Base-by-base conservation (phyloP, 305 asterid genomes). In the Ruellia speciosa region DNA sequence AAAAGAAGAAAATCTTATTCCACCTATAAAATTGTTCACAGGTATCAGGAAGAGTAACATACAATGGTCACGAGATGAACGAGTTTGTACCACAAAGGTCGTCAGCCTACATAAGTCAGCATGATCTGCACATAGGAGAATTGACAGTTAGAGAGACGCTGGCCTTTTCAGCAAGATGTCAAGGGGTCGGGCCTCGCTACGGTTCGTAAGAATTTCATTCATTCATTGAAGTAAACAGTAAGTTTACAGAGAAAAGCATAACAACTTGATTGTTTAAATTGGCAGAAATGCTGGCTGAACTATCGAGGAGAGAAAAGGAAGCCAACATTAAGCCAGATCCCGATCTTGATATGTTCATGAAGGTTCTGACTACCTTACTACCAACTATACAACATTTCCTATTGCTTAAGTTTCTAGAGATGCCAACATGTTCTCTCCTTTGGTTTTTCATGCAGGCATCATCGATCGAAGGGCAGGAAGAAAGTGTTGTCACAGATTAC, bases 161-260 rank as follows among this genome's bases (percentile, higher is more conserved):
- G 63, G 88, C 89, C 17, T 90, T 90, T 76, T 88, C 96, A 6
- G 98, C 96, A 19, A 83, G 96, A 77, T 90, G 95, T 64, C 98
- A 87, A 79, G 98, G 98, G 52, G 93, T 90, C 58, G 98, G 98
- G 54, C 69, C 79, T 39, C 86, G 92, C 56, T 82, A 82, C 51
- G 90, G 98, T 90, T 31, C 37, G 72, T 69, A 43, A 18, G 9
- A 34, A 33, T 40, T 45, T 43, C 58, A 35, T 46, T 58, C 52
- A 14, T 41, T 50, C 16, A 43, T 19, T 37, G 16, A 43, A 12
- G 49, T 13, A 43, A 43, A 18, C 16, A 52, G 35, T n/a, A 13
- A 20, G 31, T 48, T 18, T 10, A 46, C 35, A 43, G 56, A 53
- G 48, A 53, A 31, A 58, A 17, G 14, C 37, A 49, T 31, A 14